Evolutionary conservation across 1,284 basidiomycete genomes (phyloP).

Genomic region (Ceratobasidium sp.): DNA sequence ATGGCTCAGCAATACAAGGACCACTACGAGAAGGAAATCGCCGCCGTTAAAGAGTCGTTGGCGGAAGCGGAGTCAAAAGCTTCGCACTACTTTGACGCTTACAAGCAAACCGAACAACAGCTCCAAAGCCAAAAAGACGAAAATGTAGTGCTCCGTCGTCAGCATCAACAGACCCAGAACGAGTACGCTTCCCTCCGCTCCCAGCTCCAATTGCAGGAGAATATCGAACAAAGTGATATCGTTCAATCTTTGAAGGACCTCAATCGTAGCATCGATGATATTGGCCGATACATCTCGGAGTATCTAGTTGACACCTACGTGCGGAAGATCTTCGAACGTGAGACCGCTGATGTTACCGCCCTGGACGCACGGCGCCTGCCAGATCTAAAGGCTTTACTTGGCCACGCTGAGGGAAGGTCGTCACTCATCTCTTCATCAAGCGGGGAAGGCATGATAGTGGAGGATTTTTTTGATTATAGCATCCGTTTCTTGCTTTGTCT

Average conservation of each 20-base stretch:
- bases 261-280: constrained; percentile 7
- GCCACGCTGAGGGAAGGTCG: not conserved
- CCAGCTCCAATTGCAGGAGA: constrained; percentile 31
- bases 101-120: not conserved
- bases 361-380: not conserved
- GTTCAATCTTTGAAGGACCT: constrained; percentile 17
- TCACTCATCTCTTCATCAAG: constrained; percentile 22
- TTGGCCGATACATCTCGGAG: constrained; percentile 8
- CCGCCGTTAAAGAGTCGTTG: not conserved
- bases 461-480: constrained; percentile 40
- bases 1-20: not conserved
- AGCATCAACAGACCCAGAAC: not conserved
- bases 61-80: not conserved
- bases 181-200: constrained; percentile 24
- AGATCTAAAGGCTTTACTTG: not conserved
- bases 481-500: constrained; percentile 24
- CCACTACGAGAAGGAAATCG: not conserved
- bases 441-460: not conserved
- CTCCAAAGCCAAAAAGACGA: not conserved
- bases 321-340: not conserved
- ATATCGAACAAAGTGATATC: constrained; percentile 15
- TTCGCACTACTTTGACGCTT: not conserved
- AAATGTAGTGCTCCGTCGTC: not conserved
- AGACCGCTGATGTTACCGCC: not conserved
- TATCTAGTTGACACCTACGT: constrained; percentile 6